Evolutionary conservation across 768 basidiomycete species (phyloP).

Genomic region (Calocybe cyanea): DNA sequence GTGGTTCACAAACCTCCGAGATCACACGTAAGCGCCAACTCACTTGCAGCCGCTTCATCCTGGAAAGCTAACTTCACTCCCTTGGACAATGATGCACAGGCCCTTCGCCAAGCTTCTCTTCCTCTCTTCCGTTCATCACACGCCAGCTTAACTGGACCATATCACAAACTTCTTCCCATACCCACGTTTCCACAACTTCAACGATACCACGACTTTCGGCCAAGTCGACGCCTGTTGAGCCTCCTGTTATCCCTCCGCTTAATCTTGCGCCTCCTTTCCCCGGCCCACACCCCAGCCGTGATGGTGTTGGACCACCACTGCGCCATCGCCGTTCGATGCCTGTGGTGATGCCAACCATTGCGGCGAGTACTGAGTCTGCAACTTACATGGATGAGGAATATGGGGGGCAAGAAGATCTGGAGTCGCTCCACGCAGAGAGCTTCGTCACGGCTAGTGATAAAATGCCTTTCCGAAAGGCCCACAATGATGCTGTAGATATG

Average conservation of each 20-base stretch:
- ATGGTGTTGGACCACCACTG: slow-evolving; percentile 25
- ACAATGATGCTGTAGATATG: neutral
- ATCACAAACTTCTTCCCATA: slow-evolving; percentile 61
- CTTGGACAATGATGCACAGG: slow-evolving; percentile 23
- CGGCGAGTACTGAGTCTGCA: slow-evolving; percentile 33
- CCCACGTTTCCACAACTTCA: slow-evolving; percentile 44
- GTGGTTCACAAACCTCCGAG: slow-evolving; percentile 36
- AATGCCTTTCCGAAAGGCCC: neutral
- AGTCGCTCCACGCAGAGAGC: slow-evolving; percentile 52
- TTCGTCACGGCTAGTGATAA: slow-evolving; percentile 47
- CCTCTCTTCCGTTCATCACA: slow-evolving; percentile 49
- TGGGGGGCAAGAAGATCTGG: slow-evolving; percentile 31
- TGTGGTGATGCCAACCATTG: slow-evolving; percentile 38
- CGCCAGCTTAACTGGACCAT: slow-evolving; percentile 64
- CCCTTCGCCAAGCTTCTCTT: slow-evolving; percentile 46
- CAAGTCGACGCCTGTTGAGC: slow-evolving; percentile 17
- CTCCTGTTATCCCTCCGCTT: slow-evolving; percentile 53
- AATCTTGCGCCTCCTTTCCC: slow-evolving; percentile 56
- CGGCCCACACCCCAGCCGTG: slow-evolving; percentile 30
- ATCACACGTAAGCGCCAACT: slow-evolving; percentile 36
- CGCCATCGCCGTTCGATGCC: slow-evolving; percentile 21
- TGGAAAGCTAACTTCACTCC: neutral
- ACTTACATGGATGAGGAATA: slow-evolving; percentile 27
- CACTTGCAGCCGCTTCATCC: neutral
- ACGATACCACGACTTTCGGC: slow-evolving; percentile 16